Base-by-base conservation (phyloP, 2,329 filamentous ascomycete genomes). In the Penicillium capsulatum region DNA sequence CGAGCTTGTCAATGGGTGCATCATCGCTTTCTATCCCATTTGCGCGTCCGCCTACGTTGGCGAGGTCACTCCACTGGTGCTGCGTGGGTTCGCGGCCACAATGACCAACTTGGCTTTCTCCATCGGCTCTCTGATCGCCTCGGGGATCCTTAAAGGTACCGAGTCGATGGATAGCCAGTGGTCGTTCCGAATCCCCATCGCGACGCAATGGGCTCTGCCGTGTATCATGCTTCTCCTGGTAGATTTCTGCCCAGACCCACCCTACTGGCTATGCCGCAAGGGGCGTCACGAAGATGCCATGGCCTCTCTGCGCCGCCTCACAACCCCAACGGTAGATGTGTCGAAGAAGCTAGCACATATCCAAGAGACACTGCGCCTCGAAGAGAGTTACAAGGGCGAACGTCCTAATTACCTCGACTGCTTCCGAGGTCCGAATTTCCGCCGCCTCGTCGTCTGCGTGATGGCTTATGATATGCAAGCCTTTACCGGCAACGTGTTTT, bases 21-120 rank as follows among this genome's bases (percentile, higher is more conserved):
- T 81, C 0, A 68, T 79, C n/a, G 79, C 78, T 2, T 76, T 74
- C 37, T 82, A 79, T 54, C 76, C 77, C 4, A 74, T 79, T 17
- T 75, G 75, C 37, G 73, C 73, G 0, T 73, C 57, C 1, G 57
- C 60, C 6, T 63, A 61, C 34, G 54, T 59, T 9, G 47, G 51
- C 11, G 59, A 63, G 42, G 53, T 63, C 3, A 55, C 52, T 3
- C 59, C 60, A 3, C 44, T 63, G 7, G 54, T 52, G 1, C 45
- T 63, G 22, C 57, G 59, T 3, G 60, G 60, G 5, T 53, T 60
- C 24, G 51, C 51, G 3, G 51, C 58, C 2, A 55, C 55, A 2
- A 51, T 58, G 48, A 59, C 53, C 19, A 62, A 63, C 32, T 43
- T 63, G 11, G 50, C 54, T 9, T 59, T 60, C 14, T 53, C 58